Base-by-base conservation (phyloP, 306 rosid genomes). In the Trifolium fragiferum region DNA sequence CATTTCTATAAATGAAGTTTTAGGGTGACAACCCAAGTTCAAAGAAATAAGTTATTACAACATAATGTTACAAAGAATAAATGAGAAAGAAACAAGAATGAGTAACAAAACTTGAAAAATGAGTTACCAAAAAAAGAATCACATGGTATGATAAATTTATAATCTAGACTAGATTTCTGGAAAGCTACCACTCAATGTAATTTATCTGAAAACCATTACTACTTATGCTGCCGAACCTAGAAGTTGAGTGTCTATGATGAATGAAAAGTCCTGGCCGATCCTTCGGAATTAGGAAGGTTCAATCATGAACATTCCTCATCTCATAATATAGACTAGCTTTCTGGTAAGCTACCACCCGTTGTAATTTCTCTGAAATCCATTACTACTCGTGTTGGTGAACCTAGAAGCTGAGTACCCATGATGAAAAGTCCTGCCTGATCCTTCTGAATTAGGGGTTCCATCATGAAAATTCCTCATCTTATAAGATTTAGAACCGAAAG, bases 381-480 rank as follows among this genome's bases (percentile, higher is more conserved):
- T 82, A 21, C 62, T 62, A 65, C 75, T 59, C 16, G 77, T 58
- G 77, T 84, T 77, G 55, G 70, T 84, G 85, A 82, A 90, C 85
- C 93, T 87, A 5, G 83, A 78, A 3, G 84, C 88, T 27, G 92
- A 81, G 70, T 74, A 84, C 73, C 86, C 71, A 19, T 74, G 84
- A 46, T 78, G 82, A 71, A 23, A 84, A 57, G 68, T 27, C 40
- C 20, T 78, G 15, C 71, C 57, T 4, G 82, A 76, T 44, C 84
- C 80, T 44, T 81, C 85, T 6, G 93, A 80, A 33, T 51, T 69
- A 3, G 87, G 64, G 68, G 84, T 61, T 77, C 78, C 86, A 3
- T 57, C 66, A 58, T 7, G 32, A 69, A 18, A 35, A 43, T 71
- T 59, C 66, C 80, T 35, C 10, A 8, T 66, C 33, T 30, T 30